Conservation (phyloP, 257 asterid genomes). For the Ajuga chamaepitys region DNA sequence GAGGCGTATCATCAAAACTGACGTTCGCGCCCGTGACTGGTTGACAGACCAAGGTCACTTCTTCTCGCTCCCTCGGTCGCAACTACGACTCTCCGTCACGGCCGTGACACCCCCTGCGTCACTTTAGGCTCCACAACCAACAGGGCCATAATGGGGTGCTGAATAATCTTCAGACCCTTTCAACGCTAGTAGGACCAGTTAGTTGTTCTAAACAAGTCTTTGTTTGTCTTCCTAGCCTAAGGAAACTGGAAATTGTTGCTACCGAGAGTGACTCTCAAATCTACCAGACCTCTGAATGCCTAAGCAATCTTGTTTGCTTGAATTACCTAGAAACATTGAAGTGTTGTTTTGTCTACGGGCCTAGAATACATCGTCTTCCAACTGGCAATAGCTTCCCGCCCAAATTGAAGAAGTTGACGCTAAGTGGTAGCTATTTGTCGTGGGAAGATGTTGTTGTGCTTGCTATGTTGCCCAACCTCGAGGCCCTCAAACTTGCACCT, state of each 20-base stretch:
- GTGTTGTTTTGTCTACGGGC: background rate
- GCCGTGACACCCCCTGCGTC: too few relatives aligned
- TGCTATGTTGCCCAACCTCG: slow-evolving; percentile 16
- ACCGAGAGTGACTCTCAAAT: background rate
- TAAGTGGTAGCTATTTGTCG: slow-evolving; percentile 4
- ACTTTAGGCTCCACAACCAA: too few relatives aligned
- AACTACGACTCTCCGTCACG: too few relatives aligned
- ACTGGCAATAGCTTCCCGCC: background rate
- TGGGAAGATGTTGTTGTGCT: slow-evolving; percentile 18
- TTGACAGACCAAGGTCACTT: too few relatives aligned
- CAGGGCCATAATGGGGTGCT: too few relatives aligned
- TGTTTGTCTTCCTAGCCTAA: background rate
- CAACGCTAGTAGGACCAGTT: background rate
- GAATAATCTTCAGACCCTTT: slow-evolving; percentile 8
- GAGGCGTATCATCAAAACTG: too few relatives aligned
- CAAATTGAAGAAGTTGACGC: slow-evolving; percentile 16
- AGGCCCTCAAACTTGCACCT: slow-evolving; percentile 17
- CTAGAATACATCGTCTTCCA: background rate
- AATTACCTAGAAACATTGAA: slow-evolving; percentile 13
- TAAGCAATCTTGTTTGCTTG: slow-evolving; percentile 1
- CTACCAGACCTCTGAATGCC: background rate
- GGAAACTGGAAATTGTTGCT: slow-evolving; percentile 1
- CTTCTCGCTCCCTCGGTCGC: too few relatives aligned
- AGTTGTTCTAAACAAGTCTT: background rate
- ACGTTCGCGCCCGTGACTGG: too few relatives aligned